These are phyloP conservation scores for Dictyostelium citrinum DNA, from an alignment of 78 protist species.

Conservation along the genomic window DNA sequence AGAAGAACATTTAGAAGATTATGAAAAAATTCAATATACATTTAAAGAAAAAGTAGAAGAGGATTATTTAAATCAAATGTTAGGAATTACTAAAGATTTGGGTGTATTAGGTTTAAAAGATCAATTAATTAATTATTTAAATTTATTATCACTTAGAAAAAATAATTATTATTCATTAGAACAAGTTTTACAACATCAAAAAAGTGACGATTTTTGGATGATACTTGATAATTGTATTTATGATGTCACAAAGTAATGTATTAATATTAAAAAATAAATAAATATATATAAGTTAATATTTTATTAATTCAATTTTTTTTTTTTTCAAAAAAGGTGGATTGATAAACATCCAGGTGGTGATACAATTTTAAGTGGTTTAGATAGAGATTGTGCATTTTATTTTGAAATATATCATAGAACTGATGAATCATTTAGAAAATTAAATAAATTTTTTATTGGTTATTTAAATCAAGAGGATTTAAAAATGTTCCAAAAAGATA, in stretches of 20 bases:
- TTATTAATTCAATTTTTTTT: not conserved
- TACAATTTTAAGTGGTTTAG: not conserved
- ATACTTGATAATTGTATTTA: conserved; percentile 20
- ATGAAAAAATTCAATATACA: not conserved
- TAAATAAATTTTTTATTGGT: conserved; percentile 26
- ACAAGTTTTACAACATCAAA: conserved; percentile 5
- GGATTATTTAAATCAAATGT: not conserved
- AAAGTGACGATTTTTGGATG: not conserved
- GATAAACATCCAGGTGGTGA: conserved; percentile 46
- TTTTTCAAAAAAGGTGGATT: not conserved
- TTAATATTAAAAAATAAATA: not conserved
- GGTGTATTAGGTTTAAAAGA: not conserved
- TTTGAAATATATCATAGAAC: conserved; percentile 24
- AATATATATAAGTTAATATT: too few species aligned
- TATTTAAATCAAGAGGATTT: conserved; percentile 4
- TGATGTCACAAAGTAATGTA: conserved; percentile 20
- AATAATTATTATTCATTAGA: not conserved
- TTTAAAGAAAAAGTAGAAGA: not conserved
- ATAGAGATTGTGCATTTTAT: conserved; percentile 20
- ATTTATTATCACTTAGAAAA: not conserved
- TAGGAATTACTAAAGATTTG: not conserved
- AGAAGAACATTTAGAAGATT: not conserved
- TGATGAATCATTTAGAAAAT: conserved; percentile 4
- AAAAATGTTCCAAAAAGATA: not conserved
- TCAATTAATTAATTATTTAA: not conserved